phyloP scores from a whole-genome alignment of 73 alveolate species.

The Paramecium octaurelia region DNA sequence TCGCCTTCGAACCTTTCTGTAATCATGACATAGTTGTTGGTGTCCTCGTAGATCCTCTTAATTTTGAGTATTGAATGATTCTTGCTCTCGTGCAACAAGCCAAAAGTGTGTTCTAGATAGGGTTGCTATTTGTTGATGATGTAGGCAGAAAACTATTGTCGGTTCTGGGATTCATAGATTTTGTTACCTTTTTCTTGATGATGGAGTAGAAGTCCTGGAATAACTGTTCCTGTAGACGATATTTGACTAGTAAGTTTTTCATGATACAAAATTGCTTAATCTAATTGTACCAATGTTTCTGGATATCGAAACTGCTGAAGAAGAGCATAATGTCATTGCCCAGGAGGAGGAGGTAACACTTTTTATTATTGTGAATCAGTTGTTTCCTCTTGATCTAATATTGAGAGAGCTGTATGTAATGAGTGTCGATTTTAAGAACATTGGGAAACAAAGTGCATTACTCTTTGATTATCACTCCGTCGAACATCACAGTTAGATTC shows the following conservation, averaged over 20 bases:
- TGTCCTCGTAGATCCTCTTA: neutral
- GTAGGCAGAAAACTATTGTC: neutral
- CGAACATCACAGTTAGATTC: neutral
- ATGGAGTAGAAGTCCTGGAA: constrained; percentile 1
- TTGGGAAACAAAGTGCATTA: neutral
- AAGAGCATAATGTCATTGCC: neutral
- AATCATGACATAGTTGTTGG: neutral
- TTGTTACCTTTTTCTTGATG: neutral
- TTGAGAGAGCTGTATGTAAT: neutral
- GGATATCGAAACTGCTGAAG: neutral
- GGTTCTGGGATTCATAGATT: neutral
- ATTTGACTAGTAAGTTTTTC: neutral
- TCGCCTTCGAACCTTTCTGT: constrained; percentile 31
- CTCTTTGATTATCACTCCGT: neutral
- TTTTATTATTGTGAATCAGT: neutral
- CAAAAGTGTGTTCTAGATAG: neutral
- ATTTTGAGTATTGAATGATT: neutral
- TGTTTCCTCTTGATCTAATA: neutral
- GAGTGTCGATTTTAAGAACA: neutral
- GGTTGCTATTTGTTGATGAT: neutral
- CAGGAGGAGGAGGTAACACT: neutral
- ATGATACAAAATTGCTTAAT: neutral
- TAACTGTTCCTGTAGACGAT: constrained; percentile 9
- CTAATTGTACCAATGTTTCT: neutral
- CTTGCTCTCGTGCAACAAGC: neutral